Conservation (phyloP, 805 yeast genomes). For the Wickerhamomyces silvicola region DNA sequence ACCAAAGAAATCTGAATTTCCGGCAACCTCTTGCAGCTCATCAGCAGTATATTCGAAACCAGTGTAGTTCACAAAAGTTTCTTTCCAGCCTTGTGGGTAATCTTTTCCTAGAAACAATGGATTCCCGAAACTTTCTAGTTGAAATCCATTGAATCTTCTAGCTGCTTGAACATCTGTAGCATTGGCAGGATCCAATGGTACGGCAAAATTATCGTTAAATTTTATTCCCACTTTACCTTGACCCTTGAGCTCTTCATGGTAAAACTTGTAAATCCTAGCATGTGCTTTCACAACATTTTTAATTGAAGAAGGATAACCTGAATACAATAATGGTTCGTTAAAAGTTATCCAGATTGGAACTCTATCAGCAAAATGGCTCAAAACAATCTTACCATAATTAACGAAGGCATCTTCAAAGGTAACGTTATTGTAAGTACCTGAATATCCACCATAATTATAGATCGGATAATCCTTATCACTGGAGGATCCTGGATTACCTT, state of each 20-base stretch:
- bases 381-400: neutral
- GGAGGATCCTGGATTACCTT: neutral
- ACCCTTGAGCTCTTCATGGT: neutral
- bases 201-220: conserved; percentile 1
- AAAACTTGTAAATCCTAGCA: neutral
- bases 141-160: neutral
- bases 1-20: neutral
- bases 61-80: neutral
- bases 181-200: neutral
- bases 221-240: neutral
- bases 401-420: conserved; percentile 1
- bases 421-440: conserved; percentile 1
- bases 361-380: conserved; percentile 1
- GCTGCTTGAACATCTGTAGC: neutral
- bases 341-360: conserved; percentile 1
- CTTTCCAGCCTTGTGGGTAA: conserved; percentile 1
- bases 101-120: conserved; percentile 1
- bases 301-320: neutral
- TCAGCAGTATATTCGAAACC: neutral
- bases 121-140: neutral
- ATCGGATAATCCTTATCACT: neutral
- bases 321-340: neutral
- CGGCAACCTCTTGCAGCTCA: neutral
- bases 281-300: neutral
- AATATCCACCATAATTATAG: conserved; percentile 1